A percentile compares a stretch with the other conserved stretches of the same genome.
These are phyloP conservation scores for Trichoderma koningii DNA, from an alignment of 2,329 filamentous ascomycete genomes.

Conservation along the genomic window DNA sequence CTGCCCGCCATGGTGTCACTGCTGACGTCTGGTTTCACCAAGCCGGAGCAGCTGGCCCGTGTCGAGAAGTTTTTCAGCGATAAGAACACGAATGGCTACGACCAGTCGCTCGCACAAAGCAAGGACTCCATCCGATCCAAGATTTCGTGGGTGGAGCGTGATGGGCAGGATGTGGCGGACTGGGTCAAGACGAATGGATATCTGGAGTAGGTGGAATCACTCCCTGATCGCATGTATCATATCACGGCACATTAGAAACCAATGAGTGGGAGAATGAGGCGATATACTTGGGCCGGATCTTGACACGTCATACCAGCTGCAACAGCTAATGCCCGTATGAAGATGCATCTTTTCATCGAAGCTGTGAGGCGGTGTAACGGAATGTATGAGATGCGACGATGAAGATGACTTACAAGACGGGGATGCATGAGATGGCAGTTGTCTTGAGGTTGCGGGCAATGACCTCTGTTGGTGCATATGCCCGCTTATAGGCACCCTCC, in stretches of 20 bases:
- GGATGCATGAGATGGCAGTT: constrained; percentile 2
- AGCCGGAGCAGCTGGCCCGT: constrained; percentile 70
- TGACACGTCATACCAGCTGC: background rate
- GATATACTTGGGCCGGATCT: background rate
- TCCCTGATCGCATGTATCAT: background rate
- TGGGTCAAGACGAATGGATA: constrained; percentile 36
- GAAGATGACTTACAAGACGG: constrained; percentile 18
- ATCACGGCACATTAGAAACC: background rate
- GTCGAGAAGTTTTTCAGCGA: constrained; percentile 79
- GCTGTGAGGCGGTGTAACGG: background rate
- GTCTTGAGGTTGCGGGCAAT: too few relatives aligned
- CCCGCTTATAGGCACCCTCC: constrained; percentile 24
- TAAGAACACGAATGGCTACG: constrained; percentile 82
- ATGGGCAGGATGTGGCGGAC: constrained; percentile 33
- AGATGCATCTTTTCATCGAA: background rate
- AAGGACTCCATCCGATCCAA: constrained; percentile 83
- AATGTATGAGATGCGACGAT: background rate
- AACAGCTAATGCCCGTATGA: constrained; percentile 17
- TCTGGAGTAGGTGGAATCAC: constrained; percentile 10
- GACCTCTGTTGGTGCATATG: constrained; percentile 7
- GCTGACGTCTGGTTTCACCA: constrained; percentile 78
- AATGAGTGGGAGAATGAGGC: background rate
- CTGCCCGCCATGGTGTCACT: constrained; percentile 82
- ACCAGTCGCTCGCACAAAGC: constrained; percentile 87
- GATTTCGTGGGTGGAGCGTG: constrained; percentile 40